These are phyloP conservation scores for Rhodotorula graminis DNA, from an alignment of 768 basidiomycete species.

Conservation along the genomic window DNA sequence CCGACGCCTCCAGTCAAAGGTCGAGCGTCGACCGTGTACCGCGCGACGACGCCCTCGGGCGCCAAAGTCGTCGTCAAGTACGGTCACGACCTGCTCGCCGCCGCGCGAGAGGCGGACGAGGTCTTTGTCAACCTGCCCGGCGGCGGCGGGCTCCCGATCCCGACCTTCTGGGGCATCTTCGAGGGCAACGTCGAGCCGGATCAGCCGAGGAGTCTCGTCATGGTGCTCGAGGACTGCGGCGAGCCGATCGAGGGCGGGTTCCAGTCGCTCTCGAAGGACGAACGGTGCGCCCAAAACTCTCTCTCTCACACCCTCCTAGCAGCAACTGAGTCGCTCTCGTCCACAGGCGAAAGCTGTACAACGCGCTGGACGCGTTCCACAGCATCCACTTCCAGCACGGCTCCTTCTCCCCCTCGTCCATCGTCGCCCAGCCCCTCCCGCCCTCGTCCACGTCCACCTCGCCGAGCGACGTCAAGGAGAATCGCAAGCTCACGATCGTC, in stretches of 20 bases:
- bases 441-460: background rate
- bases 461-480: too few relatives aligned
- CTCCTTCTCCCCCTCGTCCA: conserved; percentile 30
- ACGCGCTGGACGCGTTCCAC: conserved; percentile 22
- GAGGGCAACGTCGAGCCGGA: conserved; percentile 12
- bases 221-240: conserved; percentile 26
- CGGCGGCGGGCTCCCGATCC: conserved; percentile 16
- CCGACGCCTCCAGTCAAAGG: background rate
- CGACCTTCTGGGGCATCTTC: conserved; percentile 25
- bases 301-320: background rate
- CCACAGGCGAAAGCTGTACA: conserved; percentile 12
- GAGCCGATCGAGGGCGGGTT: conserved; percentile 16
- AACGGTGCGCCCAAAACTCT: conserved; percentile 19
- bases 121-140: conserved; percentile 28
- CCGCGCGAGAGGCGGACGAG: conserved; percentile 21
- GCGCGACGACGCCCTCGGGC: conserved; percentile 15
- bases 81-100: conserved; percentile 7
- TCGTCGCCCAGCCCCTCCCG: conserved; percentile 5
- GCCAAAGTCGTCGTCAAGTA: conserved; percentile 17
- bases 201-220: conserved; percentile 8
- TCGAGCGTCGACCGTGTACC: conserved; percentile 8
- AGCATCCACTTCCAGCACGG: conserved; percentile 28
- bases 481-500: conserved; percentile 15
- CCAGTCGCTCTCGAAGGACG: background rate
- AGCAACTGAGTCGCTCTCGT: background rate